These are phyloP conservation scores for Phaeosphaeria sp. DNA, from an alignment of 2,329 filamentous ascomycete genomes.

Conservation along the genomic window DNA sequence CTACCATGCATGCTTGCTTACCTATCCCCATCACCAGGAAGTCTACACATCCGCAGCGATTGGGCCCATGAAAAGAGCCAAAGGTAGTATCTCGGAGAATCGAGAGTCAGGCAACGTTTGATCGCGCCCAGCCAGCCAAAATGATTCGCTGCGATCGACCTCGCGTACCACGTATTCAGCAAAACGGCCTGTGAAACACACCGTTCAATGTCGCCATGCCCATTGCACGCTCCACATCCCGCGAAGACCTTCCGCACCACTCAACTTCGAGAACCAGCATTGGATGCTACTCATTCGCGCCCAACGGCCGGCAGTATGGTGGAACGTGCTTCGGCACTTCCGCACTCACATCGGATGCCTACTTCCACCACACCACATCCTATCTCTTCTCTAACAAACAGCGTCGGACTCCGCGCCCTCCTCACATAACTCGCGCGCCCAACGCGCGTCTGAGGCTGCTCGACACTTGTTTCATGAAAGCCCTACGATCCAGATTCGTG, in stretches of 20 bases:
- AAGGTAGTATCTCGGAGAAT: neutral
- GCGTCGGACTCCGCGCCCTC: neutral
- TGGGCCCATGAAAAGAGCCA: neutral
- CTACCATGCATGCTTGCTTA: neutral
- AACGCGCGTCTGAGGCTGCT: neutral
- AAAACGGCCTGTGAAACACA: neutral
- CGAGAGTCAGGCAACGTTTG: neutral
- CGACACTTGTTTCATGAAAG: constrained; percentile 14
- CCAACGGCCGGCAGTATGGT: neutral
- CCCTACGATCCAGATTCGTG: constrained; percentile 12
- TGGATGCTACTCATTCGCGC: neutral
- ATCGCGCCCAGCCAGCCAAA: neutral
- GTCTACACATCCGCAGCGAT: neutral
- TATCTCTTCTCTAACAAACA: neutral
- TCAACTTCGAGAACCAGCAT: neutral
- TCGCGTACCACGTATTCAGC: neutral
- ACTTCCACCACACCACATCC: neutral
- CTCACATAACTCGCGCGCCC: neutral
- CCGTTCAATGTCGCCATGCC: neutral
- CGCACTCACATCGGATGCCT: neutral
- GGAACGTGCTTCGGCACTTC: neutral
- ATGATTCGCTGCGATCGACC: neutral
- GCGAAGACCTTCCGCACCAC: neutral
- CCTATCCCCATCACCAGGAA: neutral
- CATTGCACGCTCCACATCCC: neutral